Evolutionary conservation across 345 rosid genomes (phyloP).

Genomic region (Anastatica hierochuntica): DNA sequence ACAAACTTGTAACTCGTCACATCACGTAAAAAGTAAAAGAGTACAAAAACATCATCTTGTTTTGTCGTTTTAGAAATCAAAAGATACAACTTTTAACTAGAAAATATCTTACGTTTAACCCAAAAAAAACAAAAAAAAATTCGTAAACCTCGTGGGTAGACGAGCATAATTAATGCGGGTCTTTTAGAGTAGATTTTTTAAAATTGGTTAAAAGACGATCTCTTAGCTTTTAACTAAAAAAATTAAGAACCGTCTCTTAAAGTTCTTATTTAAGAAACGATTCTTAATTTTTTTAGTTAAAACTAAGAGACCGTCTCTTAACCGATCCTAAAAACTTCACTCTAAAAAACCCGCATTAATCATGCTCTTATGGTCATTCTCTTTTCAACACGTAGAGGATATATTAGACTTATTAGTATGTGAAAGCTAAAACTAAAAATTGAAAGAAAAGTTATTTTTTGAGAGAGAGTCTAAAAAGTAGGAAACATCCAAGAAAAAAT

Average conservation of each 20-base stretch:
- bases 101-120: no score
- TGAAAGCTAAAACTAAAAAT: neutral
- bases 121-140: slow-evolving; percentile 1
- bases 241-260: no score
- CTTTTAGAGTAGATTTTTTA: no score
- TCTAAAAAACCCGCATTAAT: no score
- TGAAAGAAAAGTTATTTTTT: neutral
- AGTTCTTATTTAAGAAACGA: no score
- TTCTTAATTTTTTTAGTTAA: no score
- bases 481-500: slow-evolving; percentile 15
- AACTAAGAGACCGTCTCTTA: no score
- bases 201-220: no score
- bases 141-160: slow-evolving; percentile 15
- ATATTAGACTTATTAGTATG: neutral
- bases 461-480: no score
- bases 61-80: slow-evolving; percentile 15
- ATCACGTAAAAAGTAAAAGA: neutral
- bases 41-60: neutral
- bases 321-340: no score
- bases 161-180: no score
- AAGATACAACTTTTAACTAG: neutral
- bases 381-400: neutral
- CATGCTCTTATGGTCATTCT: neutral
- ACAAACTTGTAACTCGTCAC: slow-evolving; percentile 16
- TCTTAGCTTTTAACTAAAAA: no score